These are phyloP conservation scores for Diaporthe capsici DNA, from an alignment of 2,329 filamentous ascomycete genomes.

Conservation along the genomic window DNA sequence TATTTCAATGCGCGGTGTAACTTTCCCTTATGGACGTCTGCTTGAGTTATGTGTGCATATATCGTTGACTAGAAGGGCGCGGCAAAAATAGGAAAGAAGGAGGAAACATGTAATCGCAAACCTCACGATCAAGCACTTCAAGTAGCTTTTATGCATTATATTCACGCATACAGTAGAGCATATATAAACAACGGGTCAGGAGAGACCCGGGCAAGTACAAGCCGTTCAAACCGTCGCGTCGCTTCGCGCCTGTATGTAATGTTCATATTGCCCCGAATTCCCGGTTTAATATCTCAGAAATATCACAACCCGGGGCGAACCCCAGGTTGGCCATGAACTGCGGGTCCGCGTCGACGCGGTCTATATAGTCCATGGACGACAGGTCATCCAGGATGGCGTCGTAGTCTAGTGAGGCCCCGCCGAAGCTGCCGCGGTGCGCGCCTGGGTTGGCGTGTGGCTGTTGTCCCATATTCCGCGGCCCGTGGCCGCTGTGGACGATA, in stretches of 20 bases:
- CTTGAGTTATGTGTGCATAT: no score
- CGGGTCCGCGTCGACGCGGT: constrained; percentile 67
- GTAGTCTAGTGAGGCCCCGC: constrained; percentile 57
- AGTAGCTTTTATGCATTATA: constrained; percentile 20
- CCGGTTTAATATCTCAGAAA: constrained; percentile 56
- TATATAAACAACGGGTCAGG: constrained; percentile 13
- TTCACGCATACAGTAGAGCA: constrained; percentile 4
- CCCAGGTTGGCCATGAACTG: constrained; percentile 78
- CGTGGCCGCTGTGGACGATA: constrained; percentile 35
- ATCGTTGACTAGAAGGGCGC: no score
- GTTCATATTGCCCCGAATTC: constrained; percentile 53
- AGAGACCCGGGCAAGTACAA: not conserved
- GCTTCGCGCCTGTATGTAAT: not conserved
- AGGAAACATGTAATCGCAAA: not conserved
- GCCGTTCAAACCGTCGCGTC: not conserved
- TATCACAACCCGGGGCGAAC: constrained; percentile 73
- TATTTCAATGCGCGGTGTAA: no score
- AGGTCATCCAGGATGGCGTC: constrained; percentile 67
- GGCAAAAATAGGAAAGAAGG: no score
- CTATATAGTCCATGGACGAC: constrained; percentile 63
- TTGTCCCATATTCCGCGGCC: constrained; percentile 12
- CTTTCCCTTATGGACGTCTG: no score
- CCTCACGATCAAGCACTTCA: not conserved
- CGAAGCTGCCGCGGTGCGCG: constrained; percentile 45
- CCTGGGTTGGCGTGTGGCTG: constrained; percentile 34